Percentiles rank a stretch among this genome's conserved stretches.
phyloP scores from a whole-genome alignment of 371 early-diverging fungal species.

The Circinella umbellata region DNA sequence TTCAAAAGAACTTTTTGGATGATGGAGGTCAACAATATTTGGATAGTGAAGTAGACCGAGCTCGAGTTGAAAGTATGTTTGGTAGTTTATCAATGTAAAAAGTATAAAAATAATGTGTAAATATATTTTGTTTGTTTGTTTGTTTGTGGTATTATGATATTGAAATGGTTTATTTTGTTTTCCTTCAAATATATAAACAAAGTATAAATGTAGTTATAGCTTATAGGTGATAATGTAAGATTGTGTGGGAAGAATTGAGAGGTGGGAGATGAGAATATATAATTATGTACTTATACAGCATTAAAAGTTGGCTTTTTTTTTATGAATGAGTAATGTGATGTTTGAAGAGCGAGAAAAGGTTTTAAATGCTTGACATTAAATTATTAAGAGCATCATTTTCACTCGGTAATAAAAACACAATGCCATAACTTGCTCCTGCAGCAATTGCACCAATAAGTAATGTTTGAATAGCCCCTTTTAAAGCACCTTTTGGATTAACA shows the following conservation, averaged over 20 bases:
- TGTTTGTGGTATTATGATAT: neutral
- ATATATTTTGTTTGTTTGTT: too few species aligned
- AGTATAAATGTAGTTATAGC: too few species aligned
- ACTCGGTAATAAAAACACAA: conserved; percentile 44
- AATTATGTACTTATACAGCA: too few species aligned
- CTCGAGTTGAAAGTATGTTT: conserved; percentile 41
- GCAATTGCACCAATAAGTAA: conserved; percentile 68
- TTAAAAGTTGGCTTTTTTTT: too few species aligned
- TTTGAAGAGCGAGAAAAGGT: neutral
- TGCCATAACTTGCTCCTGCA: conserved; percentile 57
- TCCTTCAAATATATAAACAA: too few species aligned
- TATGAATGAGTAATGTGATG: too few species aligned
- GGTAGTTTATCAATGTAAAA: conserved; percentile 5
- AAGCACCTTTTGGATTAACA: conserved; percentile 55
- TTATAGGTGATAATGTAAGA: too few species aligned
- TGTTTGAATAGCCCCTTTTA: conserved; percentile 63
- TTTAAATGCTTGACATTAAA: neutral
- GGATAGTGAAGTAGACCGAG: conserved; percentile 41
- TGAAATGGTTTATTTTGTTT: too few species aligned
- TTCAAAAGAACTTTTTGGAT: conserved; percentile 44
- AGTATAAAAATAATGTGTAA: neutral
- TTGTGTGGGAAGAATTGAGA: too few species aligned
- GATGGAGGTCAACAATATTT: conserved; percentile 41
- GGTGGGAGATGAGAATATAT: too few species aligned
- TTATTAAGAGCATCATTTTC: conserved; percentile 22